Evolutionary conservation across 106 monocot species (phyloP), one percentile per base, ranked within the genome.

Genomic region (Dioscorea dumetorum): DNA sequence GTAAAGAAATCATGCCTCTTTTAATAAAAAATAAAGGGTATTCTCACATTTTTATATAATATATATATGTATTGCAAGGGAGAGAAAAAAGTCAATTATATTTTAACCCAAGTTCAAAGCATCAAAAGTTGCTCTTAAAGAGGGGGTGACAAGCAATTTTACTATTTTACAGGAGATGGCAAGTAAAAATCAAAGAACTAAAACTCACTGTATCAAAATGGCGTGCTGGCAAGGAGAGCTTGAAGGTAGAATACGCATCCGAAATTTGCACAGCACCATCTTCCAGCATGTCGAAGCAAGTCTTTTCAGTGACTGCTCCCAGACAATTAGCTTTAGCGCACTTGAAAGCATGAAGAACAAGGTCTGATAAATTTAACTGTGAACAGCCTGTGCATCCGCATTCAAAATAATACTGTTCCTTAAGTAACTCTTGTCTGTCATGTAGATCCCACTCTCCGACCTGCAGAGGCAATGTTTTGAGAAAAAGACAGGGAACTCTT

Each of bases 321-420:
- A 54, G 53, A 72, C 97, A 97, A 22, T 82, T 58, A 32, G 71
- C 35, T 28, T 82, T 57, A 19, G 48, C 58, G 74, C 97, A 97
- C 21, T 53, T 48, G 61, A 89, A 92, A 66, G 97, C 78, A 87
- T 87, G 77, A 33, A 97, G 76, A 28, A 89, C 72, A 51, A 97
- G 63, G 69, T 97, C 97, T 19, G 97, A 77, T 2, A 97, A 54
- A 80, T 81, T 91, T 59, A 85, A 54, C 24, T 74, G 77, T 54
- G 84, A 82, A 75, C 97, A 97, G 59, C 76, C 72, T 20, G 54
- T 77, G 77, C 97, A 97, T 24, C 80, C 60, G 78, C 97, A 97
- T 78, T 67, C 82, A 52, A 97, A 97, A 24, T 64, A 86, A 60
- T 97, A 97, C 22, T 84, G 78, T 21, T 89, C 84, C 66, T 89